phyloP scores from a whole-genome alignment of 1,284 basidiomycete species.

The Cryptococcus amylolentus region DNA sequence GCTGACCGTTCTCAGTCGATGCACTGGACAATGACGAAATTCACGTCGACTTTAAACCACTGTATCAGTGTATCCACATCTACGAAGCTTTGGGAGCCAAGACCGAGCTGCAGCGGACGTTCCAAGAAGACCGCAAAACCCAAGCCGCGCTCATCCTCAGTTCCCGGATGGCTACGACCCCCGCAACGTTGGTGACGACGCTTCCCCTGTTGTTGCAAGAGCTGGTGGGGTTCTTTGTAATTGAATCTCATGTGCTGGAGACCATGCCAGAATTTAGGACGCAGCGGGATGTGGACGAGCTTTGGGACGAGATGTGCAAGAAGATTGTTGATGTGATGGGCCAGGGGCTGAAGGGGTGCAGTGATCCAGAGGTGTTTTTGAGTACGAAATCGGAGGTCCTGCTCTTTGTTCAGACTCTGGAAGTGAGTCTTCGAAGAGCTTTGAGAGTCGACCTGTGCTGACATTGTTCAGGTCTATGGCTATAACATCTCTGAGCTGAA shows the following conservation, averaged over 20 bases:
- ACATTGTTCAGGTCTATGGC: constrained; percentile 63
- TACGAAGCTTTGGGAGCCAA: constrained; percentile 86
- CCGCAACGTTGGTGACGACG: constrained; percentile 52
- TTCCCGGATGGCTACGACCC: constrained; percentile 50
- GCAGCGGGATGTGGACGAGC: constrained; percentile 84
- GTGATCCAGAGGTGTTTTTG: constrained; percentile 77
- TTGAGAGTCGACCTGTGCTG: background rate
- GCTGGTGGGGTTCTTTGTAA: constrained; percentile 98
- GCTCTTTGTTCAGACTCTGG: constrained; percentile 87
- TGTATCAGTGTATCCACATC: constrained; percentile 97
- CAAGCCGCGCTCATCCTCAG: constrained; percentile 96
- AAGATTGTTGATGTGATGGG: constrained; percentile 75
- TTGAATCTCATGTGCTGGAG: constrained; percentile 87
- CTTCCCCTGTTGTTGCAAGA: constrained; percentile 70
- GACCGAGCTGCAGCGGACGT: constrained; percentile 83
- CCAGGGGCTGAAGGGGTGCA: constrained; percentile 67
- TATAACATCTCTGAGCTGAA: constrained; percentile 83
- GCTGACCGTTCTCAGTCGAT: constrained; percentile 60
- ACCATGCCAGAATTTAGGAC: constrained; percentile 79
- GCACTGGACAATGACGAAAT: constrained; percentile 86
- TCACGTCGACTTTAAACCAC: constrained; percentile 85
- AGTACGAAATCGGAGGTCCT: constrained; percentile 79
- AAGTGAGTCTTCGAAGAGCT: constrained; percentile 57
- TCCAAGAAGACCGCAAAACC: constrained; percentile 95
- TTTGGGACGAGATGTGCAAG: constrained; percentile 87